These are phyloP conservation scores for Fusarium redolens DNA, from an alignment of 2,329 filamentous ascomycete species.

Conservation along the genomic window DNA sequence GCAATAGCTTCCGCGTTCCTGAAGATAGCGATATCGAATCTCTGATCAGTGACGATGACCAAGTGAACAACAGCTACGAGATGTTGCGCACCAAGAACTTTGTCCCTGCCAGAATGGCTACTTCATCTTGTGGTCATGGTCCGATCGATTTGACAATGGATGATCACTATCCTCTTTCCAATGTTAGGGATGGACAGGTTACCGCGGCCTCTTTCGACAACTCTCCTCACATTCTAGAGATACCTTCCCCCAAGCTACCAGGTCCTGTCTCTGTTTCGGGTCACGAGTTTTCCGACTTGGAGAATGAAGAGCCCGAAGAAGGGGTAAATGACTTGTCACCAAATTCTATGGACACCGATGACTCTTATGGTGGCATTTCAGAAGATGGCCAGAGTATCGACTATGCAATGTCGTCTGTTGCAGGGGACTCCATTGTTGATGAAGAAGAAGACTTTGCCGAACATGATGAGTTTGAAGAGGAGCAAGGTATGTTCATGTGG, in stretches of 20 bases:
- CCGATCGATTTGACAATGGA: constrained; percentile 40
- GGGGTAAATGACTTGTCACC: constrained; percentile 15
- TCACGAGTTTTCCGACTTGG: constrained; percentile 12
- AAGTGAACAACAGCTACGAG: constrained; percentile 42
- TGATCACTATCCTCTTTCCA: constrained; percentile 33
- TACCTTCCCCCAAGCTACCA: background rate
- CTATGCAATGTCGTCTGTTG: background rate
- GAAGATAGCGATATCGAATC: constrained; percentile 54
- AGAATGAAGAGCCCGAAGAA: constrained; percentile 12
- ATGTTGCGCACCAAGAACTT: constrained; percentile 47
- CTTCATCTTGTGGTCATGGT: constrained; percentile 9
- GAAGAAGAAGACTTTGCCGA: constrained; percentile 34
- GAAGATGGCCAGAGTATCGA: constrained; percentile 1
- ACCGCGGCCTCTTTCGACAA: background rate
- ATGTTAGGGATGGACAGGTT: constrained; percentile 14
- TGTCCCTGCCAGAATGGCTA: constrained; percentile 31
- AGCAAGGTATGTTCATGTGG: constrained; percentile 19
- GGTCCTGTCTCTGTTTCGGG: background rate
- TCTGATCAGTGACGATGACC: constrained; percentile 44
- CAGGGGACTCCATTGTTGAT: background rate
- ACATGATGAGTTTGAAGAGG: constrained; percentile 38
- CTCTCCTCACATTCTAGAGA: background rate
- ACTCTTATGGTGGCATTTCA: constrained; percentile 18
- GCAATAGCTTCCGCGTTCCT: constrained; percentile 55
- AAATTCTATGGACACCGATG: constrained; percentile 32